Percentiles rank a stretch among this genome's conserved stretches.
Conservation (phyloP, 306 rosid species). For the Corylus americana region DNA sequence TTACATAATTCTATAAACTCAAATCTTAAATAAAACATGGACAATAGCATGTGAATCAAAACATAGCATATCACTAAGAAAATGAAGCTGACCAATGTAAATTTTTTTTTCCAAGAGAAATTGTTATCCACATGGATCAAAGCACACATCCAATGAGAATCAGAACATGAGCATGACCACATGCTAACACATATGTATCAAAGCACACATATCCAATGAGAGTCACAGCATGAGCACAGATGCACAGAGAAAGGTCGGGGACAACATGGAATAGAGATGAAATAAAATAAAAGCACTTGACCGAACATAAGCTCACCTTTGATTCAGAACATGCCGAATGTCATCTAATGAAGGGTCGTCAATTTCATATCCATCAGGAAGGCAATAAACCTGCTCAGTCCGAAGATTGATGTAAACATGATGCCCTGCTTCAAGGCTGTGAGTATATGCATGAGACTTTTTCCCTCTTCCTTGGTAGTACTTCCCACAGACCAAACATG, state of each 20-base stretch:
- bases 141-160: not conserved
- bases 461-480: constrained; percentile 96
- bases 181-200: not conserved
- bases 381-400: constrained; percentile 95
- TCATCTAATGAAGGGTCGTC: constrained; percentile 96
- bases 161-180: not conserved
- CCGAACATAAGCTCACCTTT: constrained; percentile 58
- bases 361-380: constrained; percentile 97
- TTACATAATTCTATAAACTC: not conserved
- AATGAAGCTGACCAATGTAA: not conserved
- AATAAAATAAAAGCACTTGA: not conserved
- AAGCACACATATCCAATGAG: not conserved
- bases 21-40: constrained; percentile 8
- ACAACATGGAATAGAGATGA: not conserved
- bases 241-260: not conserved
- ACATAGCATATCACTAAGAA: not conserved
- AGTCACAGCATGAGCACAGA: not conserved
- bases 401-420: constrained; percentile 90
- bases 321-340: constrained; percentile 91
- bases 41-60: constrained; percentile 4
- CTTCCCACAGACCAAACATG: constrained; percentile 94
- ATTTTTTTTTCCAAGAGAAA: not conserved
- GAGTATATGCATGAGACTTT: constrained; percentile 97
- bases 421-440: constrained; percentile 97
- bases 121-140: not conserved